Conservation (phyloP, 2,329 filamentous ascomycete genomes). For the Whalleya microplaca region DNA sequence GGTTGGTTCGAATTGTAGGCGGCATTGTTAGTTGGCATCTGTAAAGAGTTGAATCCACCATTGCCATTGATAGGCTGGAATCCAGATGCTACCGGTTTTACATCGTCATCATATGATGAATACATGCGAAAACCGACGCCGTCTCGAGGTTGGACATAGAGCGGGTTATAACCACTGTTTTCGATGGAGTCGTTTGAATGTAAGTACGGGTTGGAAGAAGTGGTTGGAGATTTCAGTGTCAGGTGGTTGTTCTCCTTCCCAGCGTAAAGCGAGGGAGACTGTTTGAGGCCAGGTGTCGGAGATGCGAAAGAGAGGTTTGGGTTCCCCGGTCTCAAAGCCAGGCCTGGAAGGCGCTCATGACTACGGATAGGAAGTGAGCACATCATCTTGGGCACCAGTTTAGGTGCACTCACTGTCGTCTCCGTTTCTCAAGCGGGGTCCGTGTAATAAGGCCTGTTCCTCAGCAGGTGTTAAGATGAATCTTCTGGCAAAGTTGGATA, state of each 20-base stretch:
- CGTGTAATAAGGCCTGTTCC: constrained; percentile 23
- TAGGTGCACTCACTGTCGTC: constrained; percentile 31
- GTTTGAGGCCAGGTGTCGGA: constrained; percentile 33
- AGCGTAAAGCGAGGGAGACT: constrained; percentile 26
- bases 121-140: constrained; percentile 34
- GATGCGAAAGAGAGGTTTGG: constrained; percentile 41
- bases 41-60: constrained; percentile 27
- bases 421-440: constrained; percentile 19
- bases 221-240: constrained; percentile 26
- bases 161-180: constrained; percentile 38
- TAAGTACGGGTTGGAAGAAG: constrained; percentile 35
- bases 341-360: constrained; percentile 41
- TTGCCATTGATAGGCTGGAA: constrained; percentile 36
- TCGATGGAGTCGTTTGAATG: constrained; percentile 31
- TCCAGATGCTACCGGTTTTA: constrained; percentile 22
- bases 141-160: constrained; percentile 38
- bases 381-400: constrained; percentile 13
- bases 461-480: constrained; percentile 22
- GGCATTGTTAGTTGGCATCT: constrained; percentile 23
- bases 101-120: constrained; percentile 33
- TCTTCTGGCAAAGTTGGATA: constrained; percentile 11
- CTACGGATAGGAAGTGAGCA: constrained; percentile 37
- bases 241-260: constrained; percentile 40
- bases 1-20: constrained; percentile 25
- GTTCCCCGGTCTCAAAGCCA: constrained; percentile 43